Evolutionary conservation across 2,329 filamentous ascomycete genomes (phyloP).

Genomic region (Sarocladium brachiariae): DNA sequence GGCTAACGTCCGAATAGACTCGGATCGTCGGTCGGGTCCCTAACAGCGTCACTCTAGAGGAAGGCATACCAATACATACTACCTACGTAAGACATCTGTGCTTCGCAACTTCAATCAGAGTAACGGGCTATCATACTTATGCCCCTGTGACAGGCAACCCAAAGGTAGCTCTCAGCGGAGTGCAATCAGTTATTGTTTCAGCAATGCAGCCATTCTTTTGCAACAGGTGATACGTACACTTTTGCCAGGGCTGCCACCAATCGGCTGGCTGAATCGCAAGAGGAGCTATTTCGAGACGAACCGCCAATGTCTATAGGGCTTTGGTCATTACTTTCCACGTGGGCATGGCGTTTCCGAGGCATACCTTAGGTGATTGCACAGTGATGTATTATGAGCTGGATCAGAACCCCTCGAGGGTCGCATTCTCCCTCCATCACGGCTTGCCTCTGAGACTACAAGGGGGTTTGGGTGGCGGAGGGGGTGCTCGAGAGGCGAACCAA

Average conservation of each 20-base stretch:
- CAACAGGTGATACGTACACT: neutral
- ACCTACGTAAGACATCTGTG: no score
- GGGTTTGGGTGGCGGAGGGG: neutral
- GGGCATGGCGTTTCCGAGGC: neutral
- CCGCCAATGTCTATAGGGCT: neutral
- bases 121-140: no score
- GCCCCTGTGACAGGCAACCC: no score
- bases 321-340: neutral
- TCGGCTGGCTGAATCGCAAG: neutral
- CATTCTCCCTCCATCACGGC: neutral
- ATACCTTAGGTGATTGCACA: neutral
- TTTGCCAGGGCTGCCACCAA: neutral
- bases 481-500: neutral
- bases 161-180: no score
- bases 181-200: neutral
- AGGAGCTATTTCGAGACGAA: neutral
- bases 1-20: no score
- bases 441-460: neutral
- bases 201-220: neutral
- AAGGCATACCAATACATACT: no score
- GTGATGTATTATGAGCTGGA: neutral
- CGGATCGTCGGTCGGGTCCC: no score
- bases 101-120: no score
- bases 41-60: no score
- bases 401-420: neutral